Evolutionary conservation across 306 rosid species (phyloP), one percentile per base, ranked within the genome.

Genomic region (Quercus cerris): DNA sequence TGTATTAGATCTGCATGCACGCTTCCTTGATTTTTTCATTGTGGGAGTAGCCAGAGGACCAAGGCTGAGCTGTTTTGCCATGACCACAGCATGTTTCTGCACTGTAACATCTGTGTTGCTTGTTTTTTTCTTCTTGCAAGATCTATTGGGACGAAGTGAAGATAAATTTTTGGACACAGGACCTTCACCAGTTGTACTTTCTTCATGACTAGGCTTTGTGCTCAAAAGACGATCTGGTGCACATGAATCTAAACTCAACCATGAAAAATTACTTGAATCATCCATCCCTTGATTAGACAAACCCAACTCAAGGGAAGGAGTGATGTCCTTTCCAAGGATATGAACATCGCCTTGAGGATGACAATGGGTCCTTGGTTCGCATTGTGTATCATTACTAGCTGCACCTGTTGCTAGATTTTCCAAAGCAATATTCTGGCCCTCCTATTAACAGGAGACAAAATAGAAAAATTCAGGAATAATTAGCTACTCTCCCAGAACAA

Each of bases 231-330:
- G 70, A 66, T 85, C 86, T 3, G 88, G 81, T n/a, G 85, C 28
- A 77, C 77, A 77, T 54, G 97, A 88, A 85, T 94, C 94, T 78
- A 89, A 84, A 81, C 92, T 85, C 64, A 91, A 77, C 94, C 97
- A 91, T 23, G 93, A 88, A 46, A 86, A 80, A 57, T 63, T 81
- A 72, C 92, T 85, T 58, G 81, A 62, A 78, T 86, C 91, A 52
- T 90, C 87, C 73, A 79, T 88, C 66, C 80, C 87, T 77, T 83
- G 89, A 78, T 79, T 77, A 31, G 72, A 80, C 70, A 84, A 76
- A 71, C 78, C 83, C 79, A 85, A 82, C 85, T 85, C 87, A 64
- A 75, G 78, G 27, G 85, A 81, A 74, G 76, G 82, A 73, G 66
- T 23, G 18, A 76, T 61, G 73, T 54, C 75, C 68, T 80, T 79